Percentiles rank a stretch among this genome's conserved stretches.
These are phyloP conservation scores for Massariosphaeria phaeospora DNA, from an alignment of 495 filamentous ascomycete species.

Conservation along the genomic window DNA sequence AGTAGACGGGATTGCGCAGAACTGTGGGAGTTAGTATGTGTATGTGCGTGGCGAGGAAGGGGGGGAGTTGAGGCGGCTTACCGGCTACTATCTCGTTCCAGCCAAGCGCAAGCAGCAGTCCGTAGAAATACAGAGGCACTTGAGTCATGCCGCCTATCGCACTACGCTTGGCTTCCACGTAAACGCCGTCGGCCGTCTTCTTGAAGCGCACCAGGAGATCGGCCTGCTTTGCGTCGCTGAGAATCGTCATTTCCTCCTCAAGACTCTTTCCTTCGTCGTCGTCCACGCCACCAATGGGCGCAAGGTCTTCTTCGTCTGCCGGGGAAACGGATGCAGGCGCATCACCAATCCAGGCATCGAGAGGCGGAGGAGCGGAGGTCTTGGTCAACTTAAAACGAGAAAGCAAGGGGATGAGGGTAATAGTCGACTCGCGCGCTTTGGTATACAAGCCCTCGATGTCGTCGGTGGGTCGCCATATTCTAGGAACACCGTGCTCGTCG, in stretches of 20 bases:
- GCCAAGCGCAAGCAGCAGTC: slow-evolving; percentile 75
- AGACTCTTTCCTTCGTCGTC: slow-evolving; percentile 89
- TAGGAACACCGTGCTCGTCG: slow-evolving; percentile 86
- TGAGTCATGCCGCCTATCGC: slow-evolving; percentile 94
- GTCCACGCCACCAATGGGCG: slow-evolving; percentile 82
- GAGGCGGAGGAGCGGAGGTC: slow-evolving; percentile 68
- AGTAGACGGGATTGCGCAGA: slow-evolving; percentile 85
- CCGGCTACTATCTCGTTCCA: slow-evolving; percentile 96
- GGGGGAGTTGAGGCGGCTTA: slow-evolving; percentile 45
- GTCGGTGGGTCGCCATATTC: slow-evolving; percentile 95
- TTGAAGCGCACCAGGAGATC: slow-evolving; percentile 93
- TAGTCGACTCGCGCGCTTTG: slow-evolving; percentile 79
- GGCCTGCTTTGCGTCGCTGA: slow-evolving; percentile 78
- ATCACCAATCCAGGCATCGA: slow-evolving; percentile 74
- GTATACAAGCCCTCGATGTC: slow-evolving; percentile 96
- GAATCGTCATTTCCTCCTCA: slow-evolving; percentile 91
- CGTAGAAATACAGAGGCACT: slow-evolving; percentile 93
- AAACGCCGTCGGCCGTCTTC: slow-evolving; percentile 94
- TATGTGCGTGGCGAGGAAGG: neutral
- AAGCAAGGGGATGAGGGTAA: slow-evolving; percentile 82
- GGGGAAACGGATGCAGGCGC: slow-evolving; percentile 69
- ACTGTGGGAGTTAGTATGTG: slow-evolving; percentile 54
- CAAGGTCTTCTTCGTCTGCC: slow-evolving; percentile 83
- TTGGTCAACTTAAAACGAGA: slow-evolving; percentile 71
- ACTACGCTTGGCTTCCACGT: slow-evolving; percentile 93